Evolutionary conservation across 306 rosid genomes (phyloP).

Genomic region (Citrullus amarus): DNA sequence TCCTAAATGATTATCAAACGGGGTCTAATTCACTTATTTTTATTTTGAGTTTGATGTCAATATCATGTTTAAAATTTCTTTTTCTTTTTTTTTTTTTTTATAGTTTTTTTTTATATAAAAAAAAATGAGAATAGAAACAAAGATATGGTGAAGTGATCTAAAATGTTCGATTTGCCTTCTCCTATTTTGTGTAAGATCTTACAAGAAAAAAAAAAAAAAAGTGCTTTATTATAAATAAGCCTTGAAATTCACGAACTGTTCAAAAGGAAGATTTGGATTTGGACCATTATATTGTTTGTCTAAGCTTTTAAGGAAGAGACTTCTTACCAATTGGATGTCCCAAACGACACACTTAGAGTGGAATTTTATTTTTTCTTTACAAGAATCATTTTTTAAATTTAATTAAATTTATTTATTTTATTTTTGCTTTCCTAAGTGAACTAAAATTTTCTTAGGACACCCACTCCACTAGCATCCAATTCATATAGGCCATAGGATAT

Average conservation of each 20-base stretch:
- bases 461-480: background rate
- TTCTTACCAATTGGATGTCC: background rate
- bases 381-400: background rate
- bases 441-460: background rate
- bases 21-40: background rate
- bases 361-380: background rate
- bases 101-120: too few relatives aligned
- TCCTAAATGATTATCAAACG: too few relatives aligned
- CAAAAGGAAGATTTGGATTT: background rate
- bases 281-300: background rate
- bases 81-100: background rate
- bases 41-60: background rate
- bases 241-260: background rate
- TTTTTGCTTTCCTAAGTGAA: background rate
- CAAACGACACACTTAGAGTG: background rate
- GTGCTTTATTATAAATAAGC: background rate
- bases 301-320: slow-evolving; percentile 7
- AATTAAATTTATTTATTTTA: background rate
- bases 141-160: background rate
- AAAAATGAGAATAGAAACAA: background rate
- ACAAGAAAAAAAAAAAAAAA: background rate
- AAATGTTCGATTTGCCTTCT: background rate
- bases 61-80: background rate
- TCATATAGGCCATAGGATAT: background rate
- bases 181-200: background rate